Evolutionary conservation across 352 stramenopile genomes (phyloP).

Genomic region (Globisporangium okanoganense): DNA sequence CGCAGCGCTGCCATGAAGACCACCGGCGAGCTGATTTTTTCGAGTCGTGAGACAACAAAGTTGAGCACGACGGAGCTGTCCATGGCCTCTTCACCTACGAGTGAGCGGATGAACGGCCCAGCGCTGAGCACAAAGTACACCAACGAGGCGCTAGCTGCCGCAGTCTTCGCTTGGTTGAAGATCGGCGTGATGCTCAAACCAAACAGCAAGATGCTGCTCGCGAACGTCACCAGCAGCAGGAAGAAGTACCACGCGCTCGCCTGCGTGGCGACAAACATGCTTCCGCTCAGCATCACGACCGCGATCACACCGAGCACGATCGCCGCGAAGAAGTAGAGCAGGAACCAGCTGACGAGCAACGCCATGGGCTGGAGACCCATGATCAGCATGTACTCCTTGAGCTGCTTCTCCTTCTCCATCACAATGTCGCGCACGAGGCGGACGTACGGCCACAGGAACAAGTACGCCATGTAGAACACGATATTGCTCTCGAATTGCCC

Average conservation of each 20-base stretch:
- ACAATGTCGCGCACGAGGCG: slow-evolving; percentile 85
- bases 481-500: slow-evolving; percentile 63
- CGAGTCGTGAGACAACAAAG: slow-evolving; percentile 32
- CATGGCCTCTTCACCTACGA: slow-evolving; percentile 47
- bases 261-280: slow-evolving; percentile 53
- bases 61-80: slow-evolving; percentile 27
- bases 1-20: slow-evolving; percentile 68
- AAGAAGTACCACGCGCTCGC: slow-evolving; percentile 50
- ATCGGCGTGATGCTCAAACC: slow-evolving; percentile 67
- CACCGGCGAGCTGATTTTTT: slow-evolving; percentile 57
- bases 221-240: slow-evolving; percentile 54
- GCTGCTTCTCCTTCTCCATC: slow-evolving; percentile 86
- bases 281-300: slow-evolving; percentile 46
- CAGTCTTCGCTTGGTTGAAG: slow-evolving; percentile 71
- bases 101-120: slow-evolving; percentile 45
- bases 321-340: slow-evolving; percentile 74
- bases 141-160: slow-evolving; percentile 52
- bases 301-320: slow-evolving; percentile 45
- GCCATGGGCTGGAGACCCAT: slow-evolving; percentile 79
- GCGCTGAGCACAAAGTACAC: slow-evolving; percentile 59
- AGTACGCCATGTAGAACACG: slow-evolving; percentile 65
- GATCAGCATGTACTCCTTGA: slow-evolving; percentile 90
- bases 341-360: slow-evolving; percentile 73
- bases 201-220: slow-evolving; percentile 64
- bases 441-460: slow-evolving; percentile 87